Evolutionary conservation across 495 filamentous ascomycete species (phyloP).

Genomic region (Xylaria nigripes): DNA sequence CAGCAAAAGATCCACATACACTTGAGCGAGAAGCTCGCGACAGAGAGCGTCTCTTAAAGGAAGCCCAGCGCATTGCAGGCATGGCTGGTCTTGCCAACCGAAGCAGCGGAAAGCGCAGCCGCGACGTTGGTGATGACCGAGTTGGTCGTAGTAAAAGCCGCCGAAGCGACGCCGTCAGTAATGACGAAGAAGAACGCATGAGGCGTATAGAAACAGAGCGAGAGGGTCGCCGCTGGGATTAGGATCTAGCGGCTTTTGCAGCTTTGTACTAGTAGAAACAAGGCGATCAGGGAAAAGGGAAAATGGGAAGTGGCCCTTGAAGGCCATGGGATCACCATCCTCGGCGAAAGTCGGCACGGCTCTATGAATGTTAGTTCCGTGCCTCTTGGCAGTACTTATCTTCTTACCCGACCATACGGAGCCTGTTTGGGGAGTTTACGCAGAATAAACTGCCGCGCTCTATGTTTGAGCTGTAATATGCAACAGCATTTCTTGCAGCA

Average conservation of each 20-base stretch:
- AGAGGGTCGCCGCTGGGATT: slow-evolving; percentile 36
- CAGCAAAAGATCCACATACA: slow-evolving; percentile 55
- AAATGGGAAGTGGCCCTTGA: not conserved
- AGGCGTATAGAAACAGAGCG: slow-evolving; percentile 45
- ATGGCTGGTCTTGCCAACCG: slow-evolving; percentile 24
- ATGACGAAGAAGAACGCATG: slow-evolving; percentile 42
- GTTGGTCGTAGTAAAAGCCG: slow-evolving; percentile 35
- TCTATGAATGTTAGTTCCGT: not conserved
- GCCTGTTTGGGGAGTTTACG: no score
- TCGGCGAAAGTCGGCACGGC: not conserved
- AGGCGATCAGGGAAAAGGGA: not conserved
- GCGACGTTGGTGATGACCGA: slow-evolving; percentile 34
- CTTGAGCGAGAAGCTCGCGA: slow-evolving; percentile 70
- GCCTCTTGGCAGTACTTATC: not conserved
- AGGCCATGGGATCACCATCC: not conserved
- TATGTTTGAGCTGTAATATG: no score
- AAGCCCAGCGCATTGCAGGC: slow-evolving; percentile 64
- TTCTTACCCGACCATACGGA: not conserved
- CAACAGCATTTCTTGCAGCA: no score
- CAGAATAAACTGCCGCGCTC: no score
- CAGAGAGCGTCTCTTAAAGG: slow-evolving; percentile 66
- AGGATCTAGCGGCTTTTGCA: slow-evolving; percentile 1
- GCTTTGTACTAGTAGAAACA: not conserved
- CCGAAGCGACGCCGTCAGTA: slow-evolving; percentile 36
- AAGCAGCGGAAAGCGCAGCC: slow-evolving; percentile 33